phyloP scores from a whole-genome alignment of 345 rosid species.

The Lepidium sativum region DNA sequence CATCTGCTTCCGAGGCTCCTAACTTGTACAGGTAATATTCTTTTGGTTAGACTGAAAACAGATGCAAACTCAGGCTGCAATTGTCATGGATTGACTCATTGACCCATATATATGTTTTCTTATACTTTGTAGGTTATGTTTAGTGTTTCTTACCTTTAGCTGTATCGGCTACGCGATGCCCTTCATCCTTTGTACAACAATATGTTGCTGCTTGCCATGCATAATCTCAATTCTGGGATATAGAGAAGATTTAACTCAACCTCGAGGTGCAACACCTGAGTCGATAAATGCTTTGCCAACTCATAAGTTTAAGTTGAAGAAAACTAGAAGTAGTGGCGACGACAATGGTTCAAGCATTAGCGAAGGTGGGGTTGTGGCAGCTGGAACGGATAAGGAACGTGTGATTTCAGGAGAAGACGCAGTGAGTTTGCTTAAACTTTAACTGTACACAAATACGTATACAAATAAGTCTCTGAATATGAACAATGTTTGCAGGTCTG shows the following conservation, averaged over 20 bases:
- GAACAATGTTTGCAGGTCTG: slow-evolving; percentile 47
- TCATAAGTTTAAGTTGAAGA: slow-evolving; percentile 80
- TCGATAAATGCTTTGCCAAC: slow-evolving; percentile 81
- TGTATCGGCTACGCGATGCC: slow-evolving; percentile 99
- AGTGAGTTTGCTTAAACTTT: slow-evolving; percentile 34
- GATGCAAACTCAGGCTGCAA: neutral
- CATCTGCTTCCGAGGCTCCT: slow-evolving; percentile 84
- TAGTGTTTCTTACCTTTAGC: slow-evolving; percentile 90
- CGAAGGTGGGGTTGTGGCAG: slow-evolving; percentile 88
- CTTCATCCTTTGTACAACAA: slow-evolving; percentile 89
- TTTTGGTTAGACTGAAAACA: neutral
- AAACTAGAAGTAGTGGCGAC: slow-evolving; percentile 45
- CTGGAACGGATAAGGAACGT: slow-evolving; percentile 85
- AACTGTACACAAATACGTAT: neutral
- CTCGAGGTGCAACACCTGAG: slow-evolving; percentile 90
- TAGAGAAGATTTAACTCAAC: slow-evolving; percentile 80
- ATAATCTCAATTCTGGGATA: slow-evolving; percentile 87
- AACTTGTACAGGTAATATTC: slow-evolving; percentile 73
- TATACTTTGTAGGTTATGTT: slow-evolving; percentile 65
- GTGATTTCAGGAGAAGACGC: slow-evolving; percentile 88
- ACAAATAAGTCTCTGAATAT: neutral
- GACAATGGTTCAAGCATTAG: slow-evolving; percentile 35
- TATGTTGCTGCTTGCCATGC: slow-evolving; percentile 97
- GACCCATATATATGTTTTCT: neutral
- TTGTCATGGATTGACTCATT: slow-evolving; percentile 3